Base-by-base conservation (phyloP, 768 basidiomycete genomes). In the Cyclocybe cylindracea region DNA sequence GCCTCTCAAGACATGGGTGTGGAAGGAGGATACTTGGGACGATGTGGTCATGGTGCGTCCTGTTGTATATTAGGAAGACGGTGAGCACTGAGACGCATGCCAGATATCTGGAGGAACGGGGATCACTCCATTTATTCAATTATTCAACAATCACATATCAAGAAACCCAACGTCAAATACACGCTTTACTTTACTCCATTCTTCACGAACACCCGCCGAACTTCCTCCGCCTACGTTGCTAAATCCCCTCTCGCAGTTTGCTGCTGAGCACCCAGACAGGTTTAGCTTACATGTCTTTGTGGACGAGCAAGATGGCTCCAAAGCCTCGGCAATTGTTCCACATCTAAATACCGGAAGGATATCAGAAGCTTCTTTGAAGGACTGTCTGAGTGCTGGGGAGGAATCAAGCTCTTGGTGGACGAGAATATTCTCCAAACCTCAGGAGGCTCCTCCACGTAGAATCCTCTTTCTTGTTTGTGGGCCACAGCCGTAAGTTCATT, bases 101-200 rank as follows among this genome's bases (percentile, higher is more conserved):
- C 48, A 94, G 91, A 85, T 94, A 48, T 92, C 90, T 39, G 91
- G 91, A 35, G 91, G 91, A 24, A 94, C 91, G 4, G 91, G 92
- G 29, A 85, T 94, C 44, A 87, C 91, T 11, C 92, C 91, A 3
- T 93, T 94, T 65, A 84, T 83, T 61, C 91, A 94, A 62, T 74
- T 94, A 14, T 73, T 92, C 51, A 77, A 87, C 60, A 69, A 69
- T 6, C 61, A 79, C 10, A 80, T 91, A 39, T 69, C 69, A 14
- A 63, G 64, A 48, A 51, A 54, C 37, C 41, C 59, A 56, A 37
- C 55, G 19, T 54, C 70, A 16, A 66, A 64, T 29, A 83, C 87
- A 40, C 83, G 79, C 2, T 87, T 87, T 62, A 91, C 85, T 1
- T 67, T 94, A 4, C 71, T 94, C 19, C 91, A 94, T 56, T 82